A percentile compares a stretch with the other conserved stretches of the same genome.
phyloP scores from a whole-genome alignment of 108 stramenopile genomes.

The Cyclostephanos invisitatus region DNA sequence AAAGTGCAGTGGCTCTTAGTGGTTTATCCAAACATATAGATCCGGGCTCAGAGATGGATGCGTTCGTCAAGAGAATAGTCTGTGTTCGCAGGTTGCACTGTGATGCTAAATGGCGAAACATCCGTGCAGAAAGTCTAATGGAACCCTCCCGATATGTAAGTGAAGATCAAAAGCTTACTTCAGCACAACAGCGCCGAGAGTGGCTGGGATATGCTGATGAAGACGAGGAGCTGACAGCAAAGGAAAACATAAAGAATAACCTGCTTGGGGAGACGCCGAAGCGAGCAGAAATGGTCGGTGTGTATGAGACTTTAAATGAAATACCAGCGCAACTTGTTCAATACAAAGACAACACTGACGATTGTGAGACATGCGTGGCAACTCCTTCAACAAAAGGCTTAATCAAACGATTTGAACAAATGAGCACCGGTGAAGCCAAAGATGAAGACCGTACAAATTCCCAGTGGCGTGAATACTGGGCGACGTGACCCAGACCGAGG shows the following conservation, averaged over 20 bases:
- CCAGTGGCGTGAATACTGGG: constrained; percentile 47
- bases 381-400: constrained; percentile 16
- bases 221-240: constrained; percentile 58
- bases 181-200: constrained; percentile 60
- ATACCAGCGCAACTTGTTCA: not conserved
- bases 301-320: constrained; percentile 37
- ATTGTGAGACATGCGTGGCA: constrained; percentile 11
- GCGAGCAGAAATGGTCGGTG: constrained; percentile 45
- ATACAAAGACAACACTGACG: constrained; percentile 9
- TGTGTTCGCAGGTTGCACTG: constrained; percentile 71
- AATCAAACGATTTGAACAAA: constrained; percentile 17
- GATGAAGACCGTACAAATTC: constrained; percentile 13
- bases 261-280: constrained; percentile 11
- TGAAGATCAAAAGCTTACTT: constrained; percentile 36
- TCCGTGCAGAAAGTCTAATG: constrained; percentile 76
- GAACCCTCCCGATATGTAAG: constrained; percentile 32
- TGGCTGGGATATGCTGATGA: constrained; percentile 71
- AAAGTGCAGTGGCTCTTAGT: constrained; percentile 52
- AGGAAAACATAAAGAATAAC: constrained; percentile 47
- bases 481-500: constrained; percentile 5
- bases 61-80: constrained; percentile 63
- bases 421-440: not conserved
- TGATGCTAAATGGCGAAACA: constrained; percentile 72
- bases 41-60: constrained; percentile 50
- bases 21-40: constrained; percentile 28